Evolutionary conservation across 495 filamentous ascomycete species (phyloP).

Genomic region (Xylaria sp.): DNA sequence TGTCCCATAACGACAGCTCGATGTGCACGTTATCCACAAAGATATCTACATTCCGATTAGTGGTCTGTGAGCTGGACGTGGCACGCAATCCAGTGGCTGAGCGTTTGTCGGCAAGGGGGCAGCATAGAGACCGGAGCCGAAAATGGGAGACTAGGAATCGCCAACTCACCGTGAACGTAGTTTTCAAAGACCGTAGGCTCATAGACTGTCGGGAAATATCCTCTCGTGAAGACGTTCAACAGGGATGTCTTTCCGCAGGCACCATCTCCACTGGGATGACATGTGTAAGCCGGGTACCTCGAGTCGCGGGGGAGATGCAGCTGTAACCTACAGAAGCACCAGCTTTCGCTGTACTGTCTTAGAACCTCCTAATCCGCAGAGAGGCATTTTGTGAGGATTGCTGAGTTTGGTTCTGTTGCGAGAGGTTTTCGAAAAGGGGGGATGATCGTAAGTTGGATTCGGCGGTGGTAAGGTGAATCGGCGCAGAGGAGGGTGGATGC

Average conservation of each 20-base stretch:
- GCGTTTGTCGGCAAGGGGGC: background rate
- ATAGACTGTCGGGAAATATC: constrained; percentile 98
- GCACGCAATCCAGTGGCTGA: background rate
- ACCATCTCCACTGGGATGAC: constrained; percentile 79
- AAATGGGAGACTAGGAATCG: background rate
- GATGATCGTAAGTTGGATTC: background rate
- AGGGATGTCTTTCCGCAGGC: constrained; percentile 97
- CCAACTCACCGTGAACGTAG: constrained; percentile 87
- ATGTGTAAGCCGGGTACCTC: constrained; percentile 41
- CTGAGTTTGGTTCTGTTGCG: constrained; percentile 3
- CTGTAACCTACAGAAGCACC: constrained; percentile 81
- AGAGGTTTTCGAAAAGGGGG: background rate
- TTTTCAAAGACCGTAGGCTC: constrained; percentile 99
- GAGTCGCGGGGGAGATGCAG: background rate
- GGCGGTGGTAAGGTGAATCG: background rate
- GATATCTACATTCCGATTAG: constrained; percentile 68
- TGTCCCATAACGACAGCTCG: constrained; percentile 97
- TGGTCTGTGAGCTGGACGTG: constrained; percentile 17
- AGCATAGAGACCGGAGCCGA: background rate
- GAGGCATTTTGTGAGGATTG: constrained; percentile 43
- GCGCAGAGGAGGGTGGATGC: background rate
- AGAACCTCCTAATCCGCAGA: constrained; percentile 61
- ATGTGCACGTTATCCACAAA: constrained; percentile 97
- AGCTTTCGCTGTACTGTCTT: constrained; percentile 96
- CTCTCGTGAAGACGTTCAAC: constrained; percentile 98